Percentiles rank a stretch among this genome's conserved stretches.
phyloP scores from a whole-genome alignment of 2,329 filamentous ascomycete genomes.

The Ophiostoma fasciatum region DNA sequence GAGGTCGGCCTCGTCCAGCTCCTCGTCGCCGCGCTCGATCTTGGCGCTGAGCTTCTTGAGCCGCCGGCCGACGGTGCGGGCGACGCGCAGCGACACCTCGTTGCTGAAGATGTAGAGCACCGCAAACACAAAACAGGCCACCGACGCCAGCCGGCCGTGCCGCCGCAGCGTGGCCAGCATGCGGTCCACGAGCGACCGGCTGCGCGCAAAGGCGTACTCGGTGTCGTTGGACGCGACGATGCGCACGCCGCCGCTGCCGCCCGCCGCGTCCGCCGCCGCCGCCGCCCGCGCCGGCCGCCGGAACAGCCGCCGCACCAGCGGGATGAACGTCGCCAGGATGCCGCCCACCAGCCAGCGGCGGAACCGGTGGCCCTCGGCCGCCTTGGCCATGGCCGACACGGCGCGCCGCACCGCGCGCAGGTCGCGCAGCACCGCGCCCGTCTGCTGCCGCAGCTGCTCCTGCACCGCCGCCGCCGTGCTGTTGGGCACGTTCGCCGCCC shows the following conservation, averaged over 20 bases:
- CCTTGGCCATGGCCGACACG: slow-evolving; percentile 27
- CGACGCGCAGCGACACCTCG: slow-evolving; percentile 40
- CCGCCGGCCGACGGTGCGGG: slow-evolving; percentile 34
- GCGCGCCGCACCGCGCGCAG: slow-evolving; percentile 28
- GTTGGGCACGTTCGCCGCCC: slow-evolving; percentile 15
- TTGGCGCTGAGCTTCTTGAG: slow-evolving; percentile 31
- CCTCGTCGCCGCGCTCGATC: slow-evolving; percentile 31
- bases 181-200: slow-evolving; percentile 33
- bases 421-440: slow-evolving; percentile 27
- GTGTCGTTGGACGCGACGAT: slow-evolving; percentile 33
- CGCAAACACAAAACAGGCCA: slow-evolving; percentile 40
- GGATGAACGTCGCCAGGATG: slow-evolving; percentile 36
- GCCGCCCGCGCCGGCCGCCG: slow-evolving; percentile 24
- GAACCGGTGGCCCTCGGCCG: slow-evolving; percentile 35
- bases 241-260: slow-evolving; percentile 17
- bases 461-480: slow-evolving; percentile 24
- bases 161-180: slow-evolving; percentile 31
- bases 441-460: slow-evolving; percentile 27
- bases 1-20: slow-evolving; percentile 33
- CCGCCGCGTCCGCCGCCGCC: slow-evolving; percentile 18
- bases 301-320: slow-evolving; percentile 36
- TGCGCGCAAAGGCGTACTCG: slow-evolving; percentile 40
- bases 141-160: slow-evolving; percentile 29
- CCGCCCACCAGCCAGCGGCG: slow-evolving; percentile 37
- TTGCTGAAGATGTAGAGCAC: slow-evolving; percentile 44